phyloP scores from a whole-genome alignment of 805 yeast species.

The Scheffersomyces coipomensis region DNA sequence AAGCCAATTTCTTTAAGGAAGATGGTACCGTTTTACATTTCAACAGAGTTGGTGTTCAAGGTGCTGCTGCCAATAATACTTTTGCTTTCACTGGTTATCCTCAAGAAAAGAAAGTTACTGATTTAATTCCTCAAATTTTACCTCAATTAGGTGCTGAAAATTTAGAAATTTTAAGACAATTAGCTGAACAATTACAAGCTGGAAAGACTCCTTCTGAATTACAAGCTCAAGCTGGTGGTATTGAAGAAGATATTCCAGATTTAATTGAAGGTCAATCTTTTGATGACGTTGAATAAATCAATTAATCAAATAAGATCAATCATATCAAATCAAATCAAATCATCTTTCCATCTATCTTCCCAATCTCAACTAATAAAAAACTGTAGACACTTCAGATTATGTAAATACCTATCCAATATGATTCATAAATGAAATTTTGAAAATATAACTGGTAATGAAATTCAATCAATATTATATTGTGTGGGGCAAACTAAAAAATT shows the following conservation, averaged over 20 bases:
- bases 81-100: conserved; percentile 94
- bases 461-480: no score
- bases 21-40: conserved; percentile 96
- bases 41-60: conserved; percentile 94
- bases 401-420: no score
- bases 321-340: background rate
- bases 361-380: background rate
- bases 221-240: conserved; percentile 44
- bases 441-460: no score
- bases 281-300: conserved; percentile 52
- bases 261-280: conserved; percentile 88
- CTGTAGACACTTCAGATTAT: no score
- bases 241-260: conserved; percentile 68
- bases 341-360: background rate
- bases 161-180: conserved; percentile 80
- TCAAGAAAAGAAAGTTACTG: conserved; percentile 88
- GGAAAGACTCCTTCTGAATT: conserved; percentile 50
- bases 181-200: conserved; percentile 84
- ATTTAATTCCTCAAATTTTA: conserved; percentile 89
- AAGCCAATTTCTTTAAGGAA: conserved; percentile 96
- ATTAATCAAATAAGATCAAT: conserved; percentile 2
- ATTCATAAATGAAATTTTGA: no score
- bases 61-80: conserved; percentile 86
- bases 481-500: no score
- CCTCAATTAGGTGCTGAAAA: conserved; percentile 97